A percentile compares a stretch with the other conserved stretches of the same genome.
Conservation (phyloP, 768 basidiomycete genomes). For the Serendipita indica region DNA sequence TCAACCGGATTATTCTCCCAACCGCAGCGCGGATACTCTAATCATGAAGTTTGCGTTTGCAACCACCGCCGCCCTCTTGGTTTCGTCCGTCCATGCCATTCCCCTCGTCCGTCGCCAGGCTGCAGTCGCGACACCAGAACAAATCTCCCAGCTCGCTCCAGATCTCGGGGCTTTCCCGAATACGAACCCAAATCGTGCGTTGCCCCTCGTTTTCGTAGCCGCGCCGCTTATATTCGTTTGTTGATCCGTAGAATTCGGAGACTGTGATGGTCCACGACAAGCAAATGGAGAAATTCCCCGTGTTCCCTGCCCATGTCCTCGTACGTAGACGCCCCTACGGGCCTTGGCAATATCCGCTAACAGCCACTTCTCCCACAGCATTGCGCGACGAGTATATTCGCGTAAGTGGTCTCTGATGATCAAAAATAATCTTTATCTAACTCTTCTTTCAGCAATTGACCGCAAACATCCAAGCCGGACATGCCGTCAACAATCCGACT, state of each 20-base stretch:
- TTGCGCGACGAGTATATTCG: neutral
- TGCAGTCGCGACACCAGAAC: constrained; percentile 1
- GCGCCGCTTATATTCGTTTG: neutral
- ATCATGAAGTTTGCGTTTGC: neutral
- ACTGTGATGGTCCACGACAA: neutral
- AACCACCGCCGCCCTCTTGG: neutral
- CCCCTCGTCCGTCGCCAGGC: neutral
- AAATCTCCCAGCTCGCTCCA: constrained; percentile 33
- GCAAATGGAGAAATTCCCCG: constrained; percentile 3
- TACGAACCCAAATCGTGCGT: constrained; percentile 42
- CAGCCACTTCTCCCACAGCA: too few relatives aligned
- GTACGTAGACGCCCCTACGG: too few relatives aligned
- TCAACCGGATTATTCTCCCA: neutral
- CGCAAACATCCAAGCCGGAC: constrained; percentile 44
- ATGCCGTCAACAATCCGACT: constrained; percentile 49
- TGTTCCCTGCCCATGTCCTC: neutral
- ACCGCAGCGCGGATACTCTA: neutral
- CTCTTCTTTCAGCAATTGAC: neutral
- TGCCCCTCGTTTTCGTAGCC: neutral
- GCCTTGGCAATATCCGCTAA: too few relatives aligned
- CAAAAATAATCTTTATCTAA: neutral
- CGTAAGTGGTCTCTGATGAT: neutral
- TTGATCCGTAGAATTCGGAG: constrained; percentile 2
- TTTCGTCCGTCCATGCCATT: neutral
- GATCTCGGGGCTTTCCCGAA: constrained; percentile 42